Evolutionary conservation across 805 yeast species (phyloP).

Genomic region (Candida hispaniensis): DNA sequence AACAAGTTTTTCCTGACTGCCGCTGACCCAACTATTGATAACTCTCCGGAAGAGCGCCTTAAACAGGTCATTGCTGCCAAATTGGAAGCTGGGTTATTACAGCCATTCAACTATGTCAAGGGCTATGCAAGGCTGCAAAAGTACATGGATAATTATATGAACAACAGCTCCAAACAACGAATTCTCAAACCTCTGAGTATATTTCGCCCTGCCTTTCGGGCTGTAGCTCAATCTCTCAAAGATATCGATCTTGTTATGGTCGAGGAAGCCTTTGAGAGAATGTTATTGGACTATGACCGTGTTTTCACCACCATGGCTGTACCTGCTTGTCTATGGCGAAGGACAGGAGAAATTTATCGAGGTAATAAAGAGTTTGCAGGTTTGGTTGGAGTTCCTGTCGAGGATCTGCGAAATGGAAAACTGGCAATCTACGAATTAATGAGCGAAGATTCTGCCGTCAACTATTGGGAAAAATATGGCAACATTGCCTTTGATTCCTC

Average conservation of each 20-base stretch:
- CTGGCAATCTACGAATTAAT: slow-evolving; percentile 85
- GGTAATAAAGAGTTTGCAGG: slow-evolving; percentile 96
- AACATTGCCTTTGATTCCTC: slow-evolving; percentile 93
- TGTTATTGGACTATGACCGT: slow-evolving; percentile 85
- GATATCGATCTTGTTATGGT: slow-evolving; percentile 87
- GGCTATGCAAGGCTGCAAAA: slow-evolving; percentile 84
- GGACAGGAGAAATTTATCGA: slow-evolving; percentile 91
- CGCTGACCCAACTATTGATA: slow-evolving; percentile 91
- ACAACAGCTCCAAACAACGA: slow-evolving; percentile 67
- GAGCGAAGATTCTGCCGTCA: slow-evolving; percentile 94
- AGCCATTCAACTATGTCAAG: slow-evolving; percentile 87
- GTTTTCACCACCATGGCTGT: slow-evolving; percentile 96
- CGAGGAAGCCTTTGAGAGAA: slow-evolving; percentile 88
- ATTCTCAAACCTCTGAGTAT: slow-evolving; percentile 75
- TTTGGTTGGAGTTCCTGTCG: slow-evolving; percentile 78
- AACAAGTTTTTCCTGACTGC: slow-evolving; percentile 93
- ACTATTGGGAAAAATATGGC: slow-evolving; percentile 96
- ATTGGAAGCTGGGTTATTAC: slow-evolving; percentile 81
- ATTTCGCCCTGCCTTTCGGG: slow-evolving; percentile 86
- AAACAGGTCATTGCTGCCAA: slow-evolving; percentile 92
- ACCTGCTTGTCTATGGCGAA: slow-evolving; percentile 94
- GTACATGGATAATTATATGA: slow-evolving; percentile 91
- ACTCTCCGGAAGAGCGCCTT: slow-evolving; percentile 85
- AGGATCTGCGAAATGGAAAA: slow-evolving; percentile 84
- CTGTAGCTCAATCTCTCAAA: slow-evolving; percentile 78